Evolutionary conservation across 1,284 basidiomycete species (phyloP).

Genomic region (Mrakiaceae sp.): DNA sequence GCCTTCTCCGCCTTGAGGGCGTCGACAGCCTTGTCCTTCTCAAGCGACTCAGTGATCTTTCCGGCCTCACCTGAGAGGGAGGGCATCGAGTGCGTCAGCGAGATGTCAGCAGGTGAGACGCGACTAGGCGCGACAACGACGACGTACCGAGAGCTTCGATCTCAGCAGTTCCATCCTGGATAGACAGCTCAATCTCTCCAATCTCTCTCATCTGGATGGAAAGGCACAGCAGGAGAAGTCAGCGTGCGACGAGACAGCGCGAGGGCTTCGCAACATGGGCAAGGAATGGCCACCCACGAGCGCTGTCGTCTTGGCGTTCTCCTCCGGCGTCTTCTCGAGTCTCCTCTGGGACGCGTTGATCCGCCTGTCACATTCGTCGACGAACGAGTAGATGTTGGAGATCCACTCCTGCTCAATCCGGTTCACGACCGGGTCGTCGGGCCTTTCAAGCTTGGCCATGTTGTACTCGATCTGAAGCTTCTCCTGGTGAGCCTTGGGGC

Average conservation of each 20-base stretch:
- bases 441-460: conserved; percentile 61
- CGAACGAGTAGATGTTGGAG: conserved; percentile 85
- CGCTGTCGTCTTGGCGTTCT: conserved; percentile 97
- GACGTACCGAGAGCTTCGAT: conserved; percentile 78
- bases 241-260: too few relatives aligned
- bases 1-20: conserved; percentile 91
- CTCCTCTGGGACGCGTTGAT: conserved; percentile 88
- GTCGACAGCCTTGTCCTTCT: conserved; percentile 93
- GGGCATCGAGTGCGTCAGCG: not conserved
- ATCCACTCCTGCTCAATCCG: conserved; percentile 90
- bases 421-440: conserved; percentile 64
- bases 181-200: conserved; percentile 95
- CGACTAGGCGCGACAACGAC: conserved; percentile 18
- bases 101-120: conserved; percentile 3
- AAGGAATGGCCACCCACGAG: conserved; percentile 44
- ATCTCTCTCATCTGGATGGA: conserved; percentile 84
- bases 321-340: conserved; percentile 97
- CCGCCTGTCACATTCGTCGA: conserved; percentile 95
- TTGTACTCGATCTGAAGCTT: conserved; percentile 85
- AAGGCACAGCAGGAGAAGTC: not conserved
- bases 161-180: conserved; percentile 95
- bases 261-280: too few relatives aligned
- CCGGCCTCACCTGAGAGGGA: conserved; percentile 71
- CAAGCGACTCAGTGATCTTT: conserved; percentile 96
- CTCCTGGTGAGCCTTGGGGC: conserved; percentile 92